Conservation (phyloP, 164 flowering plant species). For the Hamamelis virginiana region DNA sequence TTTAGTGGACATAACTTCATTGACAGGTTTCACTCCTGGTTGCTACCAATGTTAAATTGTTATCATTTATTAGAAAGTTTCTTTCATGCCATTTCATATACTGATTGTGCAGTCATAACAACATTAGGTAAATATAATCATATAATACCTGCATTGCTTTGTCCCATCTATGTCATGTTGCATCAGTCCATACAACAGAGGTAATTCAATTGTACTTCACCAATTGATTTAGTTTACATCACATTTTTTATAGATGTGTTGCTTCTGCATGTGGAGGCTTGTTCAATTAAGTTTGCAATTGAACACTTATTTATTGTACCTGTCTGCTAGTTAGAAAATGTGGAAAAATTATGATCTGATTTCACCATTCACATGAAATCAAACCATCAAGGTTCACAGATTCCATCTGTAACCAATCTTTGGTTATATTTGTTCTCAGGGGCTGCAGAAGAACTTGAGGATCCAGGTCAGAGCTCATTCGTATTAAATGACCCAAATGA, state of each 20-base stretch:
- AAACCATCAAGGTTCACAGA: neutral
- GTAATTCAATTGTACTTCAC: neutral
- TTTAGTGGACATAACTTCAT: conserved; percentile 7
- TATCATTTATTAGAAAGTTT: neutral
- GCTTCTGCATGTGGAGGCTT: neutral
- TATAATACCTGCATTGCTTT: no score
- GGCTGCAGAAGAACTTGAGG: conserved; percentile 12
- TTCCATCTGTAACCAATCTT: neutral
- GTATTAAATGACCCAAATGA: conserved; percentile 39
- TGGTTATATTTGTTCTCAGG: conserved; percentile 12
- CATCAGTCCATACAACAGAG: neutral
- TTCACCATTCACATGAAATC: neutral
- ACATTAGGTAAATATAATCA: no score
- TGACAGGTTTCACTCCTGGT: conserved; percentile 22
- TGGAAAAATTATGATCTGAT: neutral
- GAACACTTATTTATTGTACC: no score
- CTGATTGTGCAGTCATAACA: no score
- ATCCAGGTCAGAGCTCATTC: conserved; percentile 20
- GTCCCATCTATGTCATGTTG: no score
- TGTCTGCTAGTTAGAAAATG: neutral
- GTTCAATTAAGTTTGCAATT: no score
- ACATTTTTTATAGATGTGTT: neutral
- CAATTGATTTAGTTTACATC: neutral
- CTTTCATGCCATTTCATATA: no score
- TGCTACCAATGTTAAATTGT: neutral